Percentiles rank a stretch among this genome's conserved stretches.
Evolutionary conservation across 768 basidiomycete genomes (phyloP).

Genomic region (Gloeophyllum trabeum): DNA sequence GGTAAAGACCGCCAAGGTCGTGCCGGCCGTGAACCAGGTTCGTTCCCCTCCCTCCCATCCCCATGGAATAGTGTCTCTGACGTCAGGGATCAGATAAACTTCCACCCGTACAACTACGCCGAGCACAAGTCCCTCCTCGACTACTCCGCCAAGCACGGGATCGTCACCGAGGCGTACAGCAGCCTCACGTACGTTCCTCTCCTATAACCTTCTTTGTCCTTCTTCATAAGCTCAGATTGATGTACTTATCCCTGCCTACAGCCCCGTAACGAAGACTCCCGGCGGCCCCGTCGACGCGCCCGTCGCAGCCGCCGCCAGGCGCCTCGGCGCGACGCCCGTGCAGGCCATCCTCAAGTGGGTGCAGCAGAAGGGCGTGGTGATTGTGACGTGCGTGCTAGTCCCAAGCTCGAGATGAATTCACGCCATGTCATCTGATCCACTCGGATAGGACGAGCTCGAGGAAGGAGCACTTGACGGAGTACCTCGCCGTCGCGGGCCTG

Average conservation of each 20-base stretch:
- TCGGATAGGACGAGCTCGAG: slow-evolving; percentile 32
- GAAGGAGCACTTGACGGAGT: slow-evolving; percentile 32
- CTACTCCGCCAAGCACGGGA: slow-evolving; percentile 41
- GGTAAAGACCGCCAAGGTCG: slow-evolving; percentile 36
- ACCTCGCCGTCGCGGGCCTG: slow-evolving; percentile 31
- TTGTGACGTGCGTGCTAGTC: slow-evolving; percentile 59
- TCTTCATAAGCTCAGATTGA: background rate
- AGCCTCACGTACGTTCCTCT: slow-evolving; percentile 32
- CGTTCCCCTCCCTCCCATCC: background rate
- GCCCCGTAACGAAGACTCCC: slow-evolving; percentile 46
- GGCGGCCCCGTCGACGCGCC: slow-evolving; percentile 56
- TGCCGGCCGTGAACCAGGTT: slow-evolving; percentile 67
- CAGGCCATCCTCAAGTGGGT: slow-evolving; percentile 69
- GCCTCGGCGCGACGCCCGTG: slow-evolving; percentile 41
- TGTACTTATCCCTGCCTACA: slow-evolving; percentile 8
- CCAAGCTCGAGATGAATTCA: no score
- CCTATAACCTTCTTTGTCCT: background rate
- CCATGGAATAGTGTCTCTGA: background rate
- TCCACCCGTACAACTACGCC: slow-evolving; percentile 66
- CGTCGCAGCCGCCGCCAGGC: slow-evolving; percentile 37
- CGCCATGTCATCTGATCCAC: no score
- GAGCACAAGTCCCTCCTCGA: slow-evolving; percentile 44
- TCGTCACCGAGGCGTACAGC: slow-evolving; percentile 55
- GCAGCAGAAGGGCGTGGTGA: slow-evolving; percentile 49
- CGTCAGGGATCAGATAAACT: slow-evolving; percentile 32